Percentiles rank a stretch among this genome's conserved stretches.
phyloP scores from a whole-genome alignment of 106 monocot genomes.

The Dendrobium huoshanense region DNA sequence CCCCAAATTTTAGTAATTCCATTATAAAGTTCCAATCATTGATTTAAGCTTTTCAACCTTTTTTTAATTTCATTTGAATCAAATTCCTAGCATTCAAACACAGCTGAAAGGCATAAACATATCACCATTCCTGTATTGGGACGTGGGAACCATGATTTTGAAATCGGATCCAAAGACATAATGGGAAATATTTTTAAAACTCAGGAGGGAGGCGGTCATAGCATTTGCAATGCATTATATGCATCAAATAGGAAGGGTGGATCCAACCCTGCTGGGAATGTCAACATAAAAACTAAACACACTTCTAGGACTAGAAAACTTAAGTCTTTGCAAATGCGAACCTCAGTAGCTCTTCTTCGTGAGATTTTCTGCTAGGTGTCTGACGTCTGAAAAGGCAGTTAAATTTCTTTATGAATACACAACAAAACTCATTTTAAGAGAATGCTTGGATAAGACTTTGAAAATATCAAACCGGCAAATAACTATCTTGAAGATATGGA shows the following conservation, averaged over 20 bases:
- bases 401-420: not conserved
- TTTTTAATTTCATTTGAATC: not conserved
- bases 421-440: not conserved
- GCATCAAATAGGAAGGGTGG: not conserved
- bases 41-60: not conserved
- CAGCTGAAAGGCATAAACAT: not conserved
- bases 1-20: not conserved
- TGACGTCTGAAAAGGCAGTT: slow-evolving; percentile 24
- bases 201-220: not conserved
- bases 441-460: not conserved
- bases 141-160: not conserved
- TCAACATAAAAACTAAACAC: not conserved
- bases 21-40: not conserved
- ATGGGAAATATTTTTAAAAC: not conserved
- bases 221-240: not conserved
- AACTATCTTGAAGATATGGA: slow-evolving; percentile 68
- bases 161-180: not conserved
- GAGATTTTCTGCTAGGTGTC: slow-evolving; percentile 14
- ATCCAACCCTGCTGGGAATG: not conserved
- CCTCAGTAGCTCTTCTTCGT: slow-evolving; percentile 75
- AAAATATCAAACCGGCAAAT: slow-evolving; percentile 45
- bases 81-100: not conserved
- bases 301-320: not conserved
- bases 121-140: not conserved
- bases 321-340: not conserved